Conservation (phyloP, 164 flowering plant species). For the Nymphaea thermarum region DNA sequence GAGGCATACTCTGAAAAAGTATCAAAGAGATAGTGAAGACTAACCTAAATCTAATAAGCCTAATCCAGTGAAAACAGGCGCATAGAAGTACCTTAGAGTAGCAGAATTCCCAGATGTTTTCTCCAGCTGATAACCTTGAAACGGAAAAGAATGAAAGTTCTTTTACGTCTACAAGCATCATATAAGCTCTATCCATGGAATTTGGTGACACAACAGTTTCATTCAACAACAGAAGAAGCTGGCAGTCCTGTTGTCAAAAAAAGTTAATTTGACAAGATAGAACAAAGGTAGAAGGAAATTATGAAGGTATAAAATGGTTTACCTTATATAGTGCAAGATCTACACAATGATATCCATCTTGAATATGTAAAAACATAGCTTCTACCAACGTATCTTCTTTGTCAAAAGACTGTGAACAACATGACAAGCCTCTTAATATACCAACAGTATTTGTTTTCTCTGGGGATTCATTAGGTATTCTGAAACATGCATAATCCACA, state of each 20-base stretch:
- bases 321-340: conserved; percentile 93
- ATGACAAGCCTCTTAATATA: conserved; percentile 46
- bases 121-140: conserved; percentile 22
- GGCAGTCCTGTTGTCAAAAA: conserved; percentile 49
- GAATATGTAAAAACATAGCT: conserved; percentile 50
- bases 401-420: conserved; percentile 17
- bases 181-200: conserved; percentile 43
- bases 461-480: conserved; percentile 53
- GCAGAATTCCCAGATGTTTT: conserved; percentile 44
- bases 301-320: conserved; percentile 2
- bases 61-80: not conserved
- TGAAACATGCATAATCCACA: conserved; percentile 57
- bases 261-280: conserved; percentile 1
- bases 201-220: conserved; percentile 40
- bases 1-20: not conserved
- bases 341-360: conserved; percentile 61
- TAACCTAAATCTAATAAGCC: not conserved
- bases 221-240: conserved; percentile 67
- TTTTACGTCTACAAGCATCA: conserved; percentile 56
- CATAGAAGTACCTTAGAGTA: conserved; percentile 47
- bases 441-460: conserved; percentile 47
- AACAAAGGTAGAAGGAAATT: not conserved
- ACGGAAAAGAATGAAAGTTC: conserved; percentile 67
- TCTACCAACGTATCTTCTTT: conserved; percentile 32
- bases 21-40: not conserved